These are phyloP conservation scores for Dacryopinax primogenitus DNA, from an alignment of 768 basidiomycete species.

Conservation along the genomic window DNA sequence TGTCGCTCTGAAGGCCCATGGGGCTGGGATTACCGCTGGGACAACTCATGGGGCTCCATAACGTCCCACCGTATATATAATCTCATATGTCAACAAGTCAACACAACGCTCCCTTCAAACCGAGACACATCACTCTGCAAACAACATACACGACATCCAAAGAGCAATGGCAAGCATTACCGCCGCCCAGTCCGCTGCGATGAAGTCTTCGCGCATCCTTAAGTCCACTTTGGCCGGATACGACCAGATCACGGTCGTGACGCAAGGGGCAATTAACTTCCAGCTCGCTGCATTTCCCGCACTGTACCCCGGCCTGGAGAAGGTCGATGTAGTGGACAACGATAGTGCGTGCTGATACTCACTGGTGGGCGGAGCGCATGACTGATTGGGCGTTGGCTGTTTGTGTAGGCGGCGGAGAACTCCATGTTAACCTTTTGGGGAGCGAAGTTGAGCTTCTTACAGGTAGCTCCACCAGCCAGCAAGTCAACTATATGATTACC, in stretches of 20 bases:
- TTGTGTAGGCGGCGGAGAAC: background rate
- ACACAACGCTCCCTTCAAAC: no score
- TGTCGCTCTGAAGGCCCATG: no score
- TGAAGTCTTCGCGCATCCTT: background rate
- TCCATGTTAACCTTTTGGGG: background rate
- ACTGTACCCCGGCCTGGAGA: background rate
- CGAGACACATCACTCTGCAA: no score
- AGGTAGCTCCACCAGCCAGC: background rate
- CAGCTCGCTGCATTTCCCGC: conserved; percentile 1
- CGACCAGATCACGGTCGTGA: background rate
- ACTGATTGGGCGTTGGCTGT: no score
- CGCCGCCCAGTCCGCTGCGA: background rate
- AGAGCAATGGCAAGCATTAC: background rate
- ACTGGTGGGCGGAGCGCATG: background rate
- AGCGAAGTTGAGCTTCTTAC: background rate
- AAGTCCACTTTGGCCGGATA: background rate
- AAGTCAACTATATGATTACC: background rate
- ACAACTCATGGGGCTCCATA: no score
- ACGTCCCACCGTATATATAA: no score
- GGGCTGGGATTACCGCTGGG: no score
- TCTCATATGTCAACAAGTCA: no score
- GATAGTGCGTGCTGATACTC: background rate
- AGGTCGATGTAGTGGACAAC: background rate
- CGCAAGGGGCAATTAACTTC: background rate
- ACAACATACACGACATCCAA: no score